These are phyloP conservation scores for Colletotrichum phormii DNA, from an alignment of 2,329 filamentous ascomycete genomes.

Conservation along the genomic window DNA sequence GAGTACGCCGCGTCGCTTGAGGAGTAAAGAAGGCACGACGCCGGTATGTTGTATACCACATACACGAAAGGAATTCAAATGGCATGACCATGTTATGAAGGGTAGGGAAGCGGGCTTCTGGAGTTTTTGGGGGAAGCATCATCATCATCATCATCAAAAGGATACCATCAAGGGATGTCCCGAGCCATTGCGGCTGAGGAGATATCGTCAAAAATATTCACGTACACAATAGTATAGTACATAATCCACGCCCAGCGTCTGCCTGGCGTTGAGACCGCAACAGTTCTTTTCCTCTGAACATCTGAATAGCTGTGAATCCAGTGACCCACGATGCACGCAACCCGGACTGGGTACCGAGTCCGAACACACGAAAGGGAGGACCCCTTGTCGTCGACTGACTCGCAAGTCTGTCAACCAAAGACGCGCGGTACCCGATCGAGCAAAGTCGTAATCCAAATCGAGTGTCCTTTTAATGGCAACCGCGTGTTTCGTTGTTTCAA, in stretches of 20 bases:
- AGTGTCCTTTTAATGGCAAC: neutral
- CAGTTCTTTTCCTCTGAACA: neutral
- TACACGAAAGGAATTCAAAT: neutral
- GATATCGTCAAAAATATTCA: neutral
- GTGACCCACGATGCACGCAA: neutral
- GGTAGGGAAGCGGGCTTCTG: constrained; percentile 24
- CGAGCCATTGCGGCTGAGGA: neutral
- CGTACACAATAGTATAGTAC: constrained; percentile 24
- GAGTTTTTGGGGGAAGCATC: constrained; percentile 9
- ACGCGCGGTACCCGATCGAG: too few relatives aligned
- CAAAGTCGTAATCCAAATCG: neutral
- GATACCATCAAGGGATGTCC: neutral
- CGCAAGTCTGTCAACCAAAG: neutral
- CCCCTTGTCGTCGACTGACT: neutral
- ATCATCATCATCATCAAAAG: neutral
- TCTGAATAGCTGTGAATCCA: neutral
- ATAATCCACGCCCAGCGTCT: neutral
- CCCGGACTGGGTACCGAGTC: neutral
- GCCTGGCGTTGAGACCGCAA: neutral
- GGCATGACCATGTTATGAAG: constrained; percentile 17
- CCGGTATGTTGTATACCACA: neutral
- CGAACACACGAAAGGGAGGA: neutral
- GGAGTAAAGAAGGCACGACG: neutral
- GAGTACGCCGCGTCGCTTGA: constrained; percentile 36
- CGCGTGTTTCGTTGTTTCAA: neutral